Evolutionary conservation across 2,329 filamentous ascomycete genomes (phyloP).

Genomic region (Trichoderma asperellum): DNA sequence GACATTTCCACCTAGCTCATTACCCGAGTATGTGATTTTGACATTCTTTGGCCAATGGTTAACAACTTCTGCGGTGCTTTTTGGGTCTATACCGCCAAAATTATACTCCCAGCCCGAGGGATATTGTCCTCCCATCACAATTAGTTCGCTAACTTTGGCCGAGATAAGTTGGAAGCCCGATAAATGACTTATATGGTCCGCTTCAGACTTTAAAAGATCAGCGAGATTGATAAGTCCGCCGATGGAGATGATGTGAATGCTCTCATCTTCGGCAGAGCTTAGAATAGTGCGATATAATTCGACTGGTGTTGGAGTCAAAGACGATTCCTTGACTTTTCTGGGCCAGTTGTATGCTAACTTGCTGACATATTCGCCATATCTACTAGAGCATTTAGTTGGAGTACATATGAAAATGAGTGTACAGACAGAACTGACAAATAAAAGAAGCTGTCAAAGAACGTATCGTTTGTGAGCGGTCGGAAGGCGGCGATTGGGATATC

Average conservation of each 20-base stretch:
- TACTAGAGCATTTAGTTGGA: background rate
- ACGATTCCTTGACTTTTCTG: background rate
- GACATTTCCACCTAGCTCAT: background rate
- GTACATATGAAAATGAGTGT: too few relatives aligned
- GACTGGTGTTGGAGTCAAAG: background rate
- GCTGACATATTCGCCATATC: conserved; percentile 17
- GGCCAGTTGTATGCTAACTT: conserved; percentile 16
- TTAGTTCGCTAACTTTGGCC: background rate
- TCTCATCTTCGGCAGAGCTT: background rate
- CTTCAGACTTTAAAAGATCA: conserved; percentile 9
- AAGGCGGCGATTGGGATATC: conserved; percentile 17
- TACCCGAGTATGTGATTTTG: conserved; percentile 1
- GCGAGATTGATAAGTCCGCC: conserved; percentile 5
- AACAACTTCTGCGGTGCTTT: conserved; percentile 4
- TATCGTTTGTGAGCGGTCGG: conserved; percentile 11
- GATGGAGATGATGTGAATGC: conserved; percentile 19
- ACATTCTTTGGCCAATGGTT: conserved; percentile 1
- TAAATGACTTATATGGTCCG: conserved; percentile 13
- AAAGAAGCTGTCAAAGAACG: conserved; percentile 18
- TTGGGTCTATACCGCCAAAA: conserved; percentile 3
- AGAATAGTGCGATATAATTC: conserved; percentile 3
- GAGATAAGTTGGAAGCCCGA: background rate
- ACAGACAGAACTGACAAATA: background rate
- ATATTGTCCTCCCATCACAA: conserved; percentile 16
- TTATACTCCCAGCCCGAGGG: conserved; percentile 23